Percentiles rank a stretch among this genome's conserved stretches.
phyloP scores from a whole-genome alignment of 176 grass and related monocot genomes.

The Alloteropsis semialata region DNA sequence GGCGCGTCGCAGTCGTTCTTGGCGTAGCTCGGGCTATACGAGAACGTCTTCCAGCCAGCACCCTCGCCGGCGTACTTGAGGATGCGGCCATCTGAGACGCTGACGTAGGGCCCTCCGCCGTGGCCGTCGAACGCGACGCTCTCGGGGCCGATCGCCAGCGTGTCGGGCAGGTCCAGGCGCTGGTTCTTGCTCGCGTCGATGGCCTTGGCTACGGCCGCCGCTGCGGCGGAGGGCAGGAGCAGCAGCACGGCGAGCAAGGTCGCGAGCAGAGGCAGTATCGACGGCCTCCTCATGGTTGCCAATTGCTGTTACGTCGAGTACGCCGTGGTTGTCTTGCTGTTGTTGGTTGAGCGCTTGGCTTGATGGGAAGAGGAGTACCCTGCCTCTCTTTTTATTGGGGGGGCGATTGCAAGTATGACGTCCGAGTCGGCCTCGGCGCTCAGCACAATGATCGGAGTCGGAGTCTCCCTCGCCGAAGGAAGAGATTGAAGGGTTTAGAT shows the following conservation, averaged over 20 bases:
- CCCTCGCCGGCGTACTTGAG: conserved; percentile 8
- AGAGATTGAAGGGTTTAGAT: no score
- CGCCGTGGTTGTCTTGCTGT: neutral
- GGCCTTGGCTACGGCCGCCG: neutral
- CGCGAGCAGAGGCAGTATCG: neutral
- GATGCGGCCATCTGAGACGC: conserved; percentile 31
- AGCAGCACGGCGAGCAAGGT: neutral
- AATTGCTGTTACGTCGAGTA: neutral
- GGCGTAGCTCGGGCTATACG: conserved; percentile 17
- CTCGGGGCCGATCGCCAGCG: conserved; percentile 15
- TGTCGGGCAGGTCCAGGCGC: neutral
- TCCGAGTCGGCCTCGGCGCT: neutral
- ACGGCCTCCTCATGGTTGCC: neutral
- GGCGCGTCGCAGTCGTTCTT: neutral
- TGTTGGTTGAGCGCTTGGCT: neutral
- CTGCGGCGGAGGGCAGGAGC: neutral
- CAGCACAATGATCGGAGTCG: neutral
- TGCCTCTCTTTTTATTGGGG: neutral
- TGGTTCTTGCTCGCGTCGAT: neutral
- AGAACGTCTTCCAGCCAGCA: conserved; percentile 11
- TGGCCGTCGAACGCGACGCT: conserved; percentile 32
- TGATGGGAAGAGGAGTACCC: neutral
- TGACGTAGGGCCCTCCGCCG: conserved; percentile 30
- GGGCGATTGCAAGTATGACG: neutral
- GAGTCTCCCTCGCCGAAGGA: neutral